A percentile compares a stretch with the other conserved stretches of the same genome.
phyloP scores from a whole-genome alignment of 805 yeast genomes.

The Cyberlindnera subsufficiens region DNA sequence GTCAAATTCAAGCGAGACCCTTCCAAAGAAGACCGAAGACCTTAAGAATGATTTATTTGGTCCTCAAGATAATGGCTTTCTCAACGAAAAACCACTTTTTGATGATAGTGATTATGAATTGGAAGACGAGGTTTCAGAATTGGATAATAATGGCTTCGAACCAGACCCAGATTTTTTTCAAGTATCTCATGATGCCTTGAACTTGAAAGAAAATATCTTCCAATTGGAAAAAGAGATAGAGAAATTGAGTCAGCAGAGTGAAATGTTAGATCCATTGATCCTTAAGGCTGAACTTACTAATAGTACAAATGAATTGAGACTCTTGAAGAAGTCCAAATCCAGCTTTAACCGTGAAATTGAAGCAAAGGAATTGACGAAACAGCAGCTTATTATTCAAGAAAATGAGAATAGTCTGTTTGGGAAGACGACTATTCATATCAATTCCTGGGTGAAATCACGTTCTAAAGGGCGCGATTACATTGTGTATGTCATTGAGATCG shows the following conservation, averaged over 20 bases:
- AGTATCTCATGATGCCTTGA: constrained; percentile 66
- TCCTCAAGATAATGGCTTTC: constrained; percentile 13
- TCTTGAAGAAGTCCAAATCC: constrained; percentile 60
- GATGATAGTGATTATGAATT: constrained; percentile 19
- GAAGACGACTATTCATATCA: constrained; percentile 48
- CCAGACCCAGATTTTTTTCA: constrained; percentile 34
- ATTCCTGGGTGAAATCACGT: constrained; percentile 42
- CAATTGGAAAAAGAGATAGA: constrained; percentile 53
- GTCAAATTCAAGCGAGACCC: constrained; percentile 3
- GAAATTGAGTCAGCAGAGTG: constrained; percentile 53
- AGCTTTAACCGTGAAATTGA: constrained; percentile 70
- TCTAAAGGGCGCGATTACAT: constrained; percentile 56
- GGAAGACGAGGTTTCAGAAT: constrained; percentile 18
- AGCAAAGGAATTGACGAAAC: constrained; percentile 65
- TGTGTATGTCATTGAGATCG: constrained; percentile 73
- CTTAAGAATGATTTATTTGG: constrained; percentile 23
- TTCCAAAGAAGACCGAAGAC: constrained; percentile 3
- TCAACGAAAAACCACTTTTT: constrained; percentile 21
- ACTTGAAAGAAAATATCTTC: constrained; percentile 60
- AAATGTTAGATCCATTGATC: constrained; percentile 60
- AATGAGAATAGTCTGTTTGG: constrained; percentile 72
- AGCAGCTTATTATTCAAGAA: constrained; percentile 79
- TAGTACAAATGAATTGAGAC: constrained; percentile 60
- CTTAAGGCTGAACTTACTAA: constrained; percentile 83
- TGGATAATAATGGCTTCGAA: constrained; percentile 21